phyloP scores from a whole-genome alignment of 2,329 filamentous ascomycete species.

The Coniosporium tulheliwenetii region DNA sequence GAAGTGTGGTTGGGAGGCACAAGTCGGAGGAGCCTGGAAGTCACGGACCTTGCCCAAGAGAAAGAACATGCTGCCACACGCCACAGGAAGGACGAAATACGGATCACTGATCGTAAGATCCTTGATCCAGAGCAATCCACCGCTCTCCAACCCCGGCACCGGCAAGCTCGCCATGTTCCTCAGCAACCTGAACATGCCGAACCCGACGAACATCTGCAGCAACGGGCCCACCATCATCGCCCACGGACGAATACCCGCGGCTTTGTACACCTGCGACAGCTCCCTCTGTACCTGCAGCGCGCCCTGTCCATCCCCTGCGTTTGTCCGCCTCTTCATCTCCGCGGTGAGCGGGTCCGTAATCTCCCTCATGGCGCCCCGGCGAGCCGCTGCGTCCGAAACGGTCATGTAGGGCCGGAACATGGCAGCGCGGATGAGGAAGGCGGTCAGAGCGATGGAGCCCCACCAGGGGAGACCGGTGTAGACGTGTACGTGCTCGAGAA shows the following conservation, averaged over 20 bases:
- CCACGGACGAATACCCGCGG: slow-evolving; percentile 37
- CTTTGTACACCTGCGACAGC: slow-evolving; percentile 34
- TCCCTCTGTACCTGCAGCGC: slow-evolving; percentile 32
- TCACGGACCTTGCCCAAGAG: no score
- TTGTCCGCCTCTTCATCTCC: slow-evolving; percentile 32
- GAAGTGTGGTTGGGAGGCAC: background rate
- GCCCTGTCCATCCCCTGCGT: slow-evolving; percentile 29
- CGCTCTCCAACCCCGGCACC: slow-evolving; percentile 60
- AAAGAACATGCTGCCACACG: no score
- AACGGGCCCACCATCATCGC: slow-evolving; percentile 40
- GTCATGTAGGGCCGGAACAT: slow-evolving; percentile 51
- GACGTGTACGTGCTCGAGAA: slow-evolving; percentile 72
- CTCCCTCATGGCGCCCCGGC: slow-evolving; percentile 45
- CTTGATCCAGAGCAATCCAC: slow-evolving; percentile 61
- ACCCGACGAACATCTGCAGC: slow-evolving; percentile 54
- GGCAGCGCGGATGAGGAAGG: slow-evolving; percentile 45
- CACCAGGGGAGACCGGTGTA: slow-evolving; percentile 68
- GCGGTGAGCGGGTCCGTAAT: slow-evolving; percentile 39
- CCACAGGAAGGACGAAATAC: slow-evolving; percentile 54
- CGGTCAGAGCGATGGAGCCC: slow-evolving; percentile 51
- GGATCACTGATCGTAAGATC: slow-evolving; percentile 69
- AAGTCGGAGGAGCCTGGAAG: background rate
- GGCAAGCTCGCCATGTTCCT: slow-evolving; percentile 61
- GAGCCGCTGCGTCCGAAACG: slow-evolving; percentile 46
- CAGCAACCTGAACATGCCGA: slow-evolving; percentile 65